These are phyloP conservation scores for Prunus mume DNA, from an alignment of 306 rosid genomes.

Conservation along the genomic window DNA sequence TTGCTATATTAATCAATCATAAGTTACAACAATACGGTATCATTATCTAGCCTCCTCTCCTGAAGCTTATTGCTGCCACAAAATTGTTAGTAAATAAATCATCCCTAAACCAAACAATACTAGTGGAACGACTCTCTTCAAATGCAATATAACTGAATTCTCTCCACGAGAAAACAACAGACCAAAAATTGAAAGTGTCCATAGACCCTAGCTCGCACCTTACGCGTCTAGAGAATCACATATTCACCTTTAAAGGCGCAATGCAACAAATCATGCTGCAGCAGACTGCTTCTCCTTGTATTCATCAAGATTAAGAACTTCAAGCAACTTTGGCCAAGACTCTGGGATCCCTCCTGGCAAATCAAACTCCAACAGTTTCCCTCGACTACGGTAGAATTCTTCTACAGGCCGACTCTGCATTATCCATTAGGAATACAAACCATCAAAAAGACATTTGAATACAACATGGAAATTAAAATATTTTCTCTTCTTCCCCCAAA, in stretches of 20 bases:
- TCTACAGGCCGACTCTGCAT: slow-evolving; percentile 86
- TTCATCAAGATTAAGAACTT: slow-evolving; percentile 82
- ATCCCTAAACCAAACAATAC: slow-evolving; percentile 26
- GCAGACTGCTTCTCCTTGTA: slow-evolving; percentile 66
- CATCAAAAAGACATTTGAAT: slow-evolving; percentile 8
- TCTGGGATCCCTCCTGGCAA: slow-evolving; percentile 97
- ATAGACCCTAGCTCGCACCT: slow-evolving; percentile 49
- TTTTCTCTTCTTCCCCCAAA: neutral
- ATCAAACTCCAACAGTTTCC: slow-evolving; percentile 85
- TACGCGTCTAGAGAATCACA: slow-evolving; percentile 50
- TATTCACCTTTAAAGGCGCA: slow-evolving; percentile 32
- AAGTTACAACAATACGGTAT: slow-evolving; percentile 20
- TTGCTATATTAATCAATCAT: neutral
- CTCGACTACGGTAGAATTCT: slow-evolving; percentile 68
- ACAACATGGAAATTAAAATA: neutral
- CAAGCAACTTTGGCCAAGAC: slow-evolving; percentile 95
- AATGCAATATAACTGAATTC: slow-evolving; percentile 21
- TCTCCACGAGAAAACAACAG: slow-evolving; percentile 19
- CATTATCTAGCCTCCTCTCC: slow-evolving; percentile 20
- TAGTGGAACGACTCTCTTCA: slow-evolving; percentile 15
- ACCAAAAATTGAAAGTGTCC: slow-evolving; percentile 19
- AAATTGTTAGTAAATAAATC: slow-evolving; percentile 20
- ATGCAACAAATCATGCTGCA: slow-evolving; percentile 53
- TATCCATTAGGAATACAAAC: slow-evolving; percentile 6
- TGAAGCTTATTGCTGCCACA: slow-evolving; percentile 31